Evolutionary conservation across 345 rosid genomes (phyloP).

Genomic region (Dovyalis caffra): DNA sequence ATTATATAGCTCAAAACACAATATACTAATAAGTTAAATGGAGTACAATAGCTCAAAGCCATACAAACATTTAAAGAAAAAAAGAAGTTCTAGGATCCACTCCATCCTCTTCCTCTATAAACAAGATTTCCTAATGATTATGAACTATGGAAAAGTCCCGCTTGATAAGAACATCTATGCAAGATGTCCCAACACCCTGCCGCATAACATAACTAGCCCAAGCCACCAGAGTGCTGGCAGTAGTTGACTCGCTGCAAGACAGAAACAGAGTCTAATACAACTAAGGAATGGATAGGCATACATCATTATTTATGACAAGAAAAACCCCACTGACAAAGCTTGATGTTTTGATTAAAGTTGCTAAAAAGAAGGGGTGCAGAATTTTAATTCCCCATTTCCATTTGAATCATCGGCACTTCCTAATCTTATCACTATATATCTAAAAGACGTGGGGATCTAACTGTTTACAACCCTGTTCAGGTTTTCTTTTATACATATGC

Average conservation of each 20-base stretch:
- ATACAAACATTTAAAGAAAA: not conserved
- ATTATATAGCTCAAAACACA: slow-evolving; percentile 2
- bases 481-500: too few species aligned
- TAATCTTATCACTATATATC: too few species aligned
- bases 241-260: slow-evolving; percentile 59
- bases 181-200: slow-evolving; percentile 8
- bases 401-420: not conserved
- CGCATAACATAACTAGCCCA: slow-evolving; percentile 22
- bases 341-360: not conserved
- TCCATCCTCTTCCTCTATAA: not conserved
- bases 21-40: not conserved
- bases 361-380: not conserved
- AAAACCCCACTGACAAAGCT: not conserved
- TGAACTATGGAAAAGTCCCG: not conserved
- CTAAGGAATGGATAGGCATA: not conserved
- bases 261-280: not conserved
- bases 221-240: slow-evolving; percentile 69
- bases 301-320: not conserved
- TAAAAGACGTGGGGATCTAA: too few species aligned
- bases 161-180: slow-evolving; percentile 4
- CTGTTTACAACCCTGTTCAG: too few species aligned
- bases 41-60: not conserved
- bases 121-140: slow-evolving; percentile 7
- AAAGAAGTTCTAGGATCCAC: slow-evolving; percentile 1
- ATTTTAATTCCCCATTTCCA: not conserved